These are phyloP conservation scores for Alternaria postmessia DNA, from an alignment of 2,329 filamentous ascomycete species.

Conservation along the genomic window DNA sequence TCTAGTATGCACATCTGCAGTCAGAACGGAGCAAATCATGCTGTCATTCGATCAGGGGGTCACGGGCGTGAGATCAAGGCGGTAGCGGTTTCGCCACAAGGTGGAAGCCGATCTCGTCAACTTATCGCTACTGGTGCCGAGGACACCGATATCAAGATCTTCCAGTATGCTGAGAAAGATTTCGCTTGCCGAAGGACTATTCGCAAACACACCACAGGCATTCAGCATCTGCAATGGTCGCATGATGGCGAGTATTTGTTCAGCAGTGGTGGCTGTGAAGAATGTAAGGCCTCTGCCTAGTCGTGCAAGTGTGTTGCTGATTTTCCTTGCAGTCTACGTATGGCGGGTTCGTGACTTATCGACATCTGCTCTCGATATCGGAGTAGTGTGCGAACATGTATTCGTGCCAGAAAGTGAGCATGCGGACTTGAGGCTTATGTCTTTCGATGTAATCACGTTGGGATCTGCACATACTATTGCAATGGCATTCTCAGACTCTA, in stretches of 20 bases:
- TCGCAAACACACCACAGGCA: conserved; percentile 80
- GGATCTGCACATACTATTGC: conserved; percentile 64
- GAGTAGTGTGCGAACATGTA: conserved; percentile 61
- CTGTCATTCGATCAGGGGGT: conserved; percentile 69
- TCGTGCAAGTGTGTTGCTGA: neutral
- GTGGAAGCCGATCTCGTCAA: conserved; percentile 19
- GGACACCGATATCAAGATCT: conserved; percentile 80
- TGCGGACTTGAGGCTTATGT: conserved; percentile 79
- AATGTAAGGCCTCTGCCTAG: conserved; percentile 51
- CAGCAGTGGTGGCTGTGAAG: conserved; percentile 86
- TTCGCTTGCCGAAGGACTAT: conserved; percentile 68
- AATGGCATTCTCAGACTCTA: conserved; percentile 85
- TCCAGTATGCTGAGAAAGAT: conserved; percentile 55
- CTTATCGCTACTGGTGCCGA: conserved; percentile 74
- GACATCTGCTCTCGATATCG: conserved; percentile 56
- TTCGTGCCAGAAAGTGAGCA: conserved; percentile 60
- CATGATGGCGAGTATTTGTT: conserved; percentile 73
- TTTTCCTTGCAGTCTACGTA: conserved; percentile 67
- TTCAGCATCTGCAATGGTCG: conserved; percentile 83
- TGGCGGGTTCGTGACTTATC: conserved; percentile 73
- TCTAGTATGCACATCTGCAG: conserved; percentile 59
- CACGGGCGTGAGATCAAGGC: conserved; percentile 89
- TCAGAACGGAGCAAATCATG: conserved; percentile 53
- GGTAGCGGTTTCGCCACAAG: conserved; percentile 56
- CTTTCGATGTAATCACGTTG: conserved; percentile 68